Base-by-base conservation (phyloP, 2,329 filamentous ascomycete genomes). In the Alternaria sp. region DNA sequence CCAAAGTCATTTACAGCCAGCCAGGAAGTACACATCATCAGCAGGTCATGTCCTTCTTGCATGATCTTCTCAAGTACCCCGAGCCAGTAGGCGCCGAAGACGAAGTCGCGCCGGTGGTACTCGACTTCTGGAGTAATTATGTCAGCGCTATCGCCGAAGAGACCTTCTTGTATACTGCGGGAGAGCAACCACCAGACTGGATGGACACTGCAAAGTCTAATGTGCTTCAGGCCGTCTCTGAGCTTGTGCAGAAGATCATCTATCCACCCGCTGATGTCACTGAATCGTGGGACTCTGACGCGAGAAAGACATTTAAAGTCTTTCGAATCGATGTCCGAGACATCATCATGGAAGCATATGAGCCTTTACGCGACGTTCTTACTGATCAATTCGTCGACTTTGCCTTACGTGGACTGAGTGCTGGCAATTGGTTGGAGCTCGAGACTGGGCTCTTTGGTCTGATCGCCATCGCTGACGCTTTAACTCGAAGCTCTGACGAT, bases 111-210 rank as follows among this genome's bases (percentile, higher is more conserved):
- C 86, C 91, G 0, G 86, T 88, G 1, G 87, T 89, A 1, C 83
- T 94, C 14, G 91, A 95, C 69, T 94, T 95, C 74, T 95, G 92
- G 92, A 89, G 87, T 18, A 89, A 87, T 1, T 93, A 89, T 73
- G 87, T 91, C 6, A 91, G 93, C 77, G 86, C 87, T 12, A 83
- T 81, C 88, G 81, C 86, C 83, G 61, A 90, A 88, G 72, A 82
- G 79, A 65, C 65, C 2, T 66, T 77, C 57, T 61, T 76, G 69
- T 24, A 78, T 79, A 4, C 73, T 47, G 55, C 69, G 60, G 59
- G 59, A n/a, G 58, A 59, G 78, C 5, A 78, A 81, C 9, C 44
- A 5, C 77, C 81, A 3, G 67, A 78, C 7, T 92, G 89, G 89
- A 83, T 89, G 49, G 78, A 81, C 7, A 76, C 82, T 7, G 88